Percentiles rank a stretch among this genome's conserved stretches.
Conservation (phyloP, 345 rosid genomes). For the Pistacia vera region DNA sequence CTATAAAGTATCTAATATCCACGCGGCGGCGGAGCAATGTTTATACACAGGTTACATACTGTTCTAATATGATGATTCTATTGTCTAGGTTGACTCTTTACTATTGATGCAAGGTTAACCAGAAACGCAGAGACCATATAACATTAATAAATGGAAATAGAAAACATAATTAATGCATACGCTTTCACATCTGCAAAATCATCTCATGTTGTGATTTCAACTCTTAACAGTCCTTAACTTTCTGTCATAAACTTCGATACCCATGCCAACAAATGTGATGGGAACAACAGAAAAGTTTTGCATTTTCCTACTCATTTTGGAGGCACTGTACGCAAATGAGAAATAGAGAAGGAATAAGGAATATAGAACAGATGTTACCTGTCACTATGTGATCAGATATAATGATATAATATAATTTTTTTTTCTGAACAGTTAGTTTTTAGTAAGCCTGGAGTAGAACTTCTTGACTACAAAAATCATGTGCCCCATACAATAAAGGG, state of each 20-base stretch:
- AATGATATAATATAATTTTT: not conserved
- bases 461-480: constrained; percentile 35
- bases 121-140: not conserved
- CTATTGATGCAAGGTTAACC: not conserved
- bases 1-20: not conserved
- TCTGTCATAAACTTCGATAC: not conserved
- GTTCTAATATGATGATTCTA: not conserved
- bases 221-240: not conserved
- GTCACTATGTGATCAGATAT: constrained; percentile 19
- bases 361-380: not conserved
- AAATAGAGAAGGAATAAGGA: not conserved
- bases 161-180: not conserved
- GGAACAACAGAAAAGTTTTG: not conserved
- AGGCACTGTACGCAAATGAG: not conserved
- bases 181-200: not conserved
- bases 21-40: too few species aligned
- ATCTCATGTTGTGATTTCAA: not conserved
- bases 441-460: constrained; percentile 33
- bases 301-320: not conserved
- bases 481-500: constrained; percentile 31
- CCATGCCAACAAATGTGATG: not conserved
- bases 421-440: constrained; percentile 24
- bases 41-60: not conserved
- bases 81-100: not conserved
- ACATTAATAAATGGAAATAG: not conserved